Evolutionary conservation across 192 early-diverging fungal genomes (phyloP).

Genomic region (Cladochytrium replicatum): DNA sequence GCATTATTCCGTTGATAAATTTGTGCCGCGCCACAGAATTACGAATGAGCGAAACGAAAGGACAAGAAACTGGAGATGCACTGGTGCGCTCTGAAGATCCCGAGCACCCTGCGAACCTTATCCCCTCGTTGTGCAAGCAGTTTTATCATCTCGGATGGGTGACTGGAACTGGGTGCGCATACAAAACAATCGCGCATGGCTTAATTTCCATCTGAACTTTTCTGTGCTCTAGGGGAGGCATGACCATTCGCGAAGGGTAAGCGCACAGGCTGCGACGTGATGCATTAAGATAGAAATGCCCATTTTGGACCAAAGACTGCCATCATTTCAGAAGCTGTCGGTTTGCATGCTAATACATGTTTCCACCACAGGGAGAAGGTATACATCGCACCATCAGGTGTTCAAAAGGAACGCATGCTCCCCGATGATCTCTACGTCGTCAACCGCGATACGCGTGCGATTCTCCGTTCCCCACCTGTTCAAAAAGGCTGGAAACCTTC

Average conservation of each 20-base stretch:
- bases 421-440: conserved; percentile 82
- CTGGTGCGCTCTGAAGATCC: conserved; percentile 13
- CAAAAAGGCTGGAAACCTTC: conserved; percentile 58
- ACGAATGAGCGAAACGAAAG: too few relatives aligned
- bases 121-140: conserved; percentile 80
- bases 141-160: conserved; percentile 93
- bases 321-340: conserved; percentile 4
- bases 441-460: conserved; percentile 35
- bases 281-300: conserved; percentile 9
- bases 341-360: background rate
- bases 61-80: conserved; percentile 3
- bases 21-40: too few relatives aligned
- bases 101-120: conserved; percentile 55
- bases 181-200: background rate
- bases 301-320: background rate
- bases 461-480: conserved; percentile 59
- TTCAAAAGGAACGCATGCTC: conserved; percentile 90
- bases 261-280: conserved; percentile 2
- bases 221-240: conserved; percentile 49
- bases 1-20: too few relatives aligned
- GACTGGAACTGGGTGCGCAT: conserved; percentile 78
- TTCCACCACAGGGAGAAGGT: conserved; percentile 43
- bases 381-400: conserved; percentile 86
- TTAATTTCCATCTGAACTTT: background rate
- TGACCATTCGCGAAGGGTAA: conserved; percentile 67